Percentiles rank a stretch among this genome's conserved stretches.
phyloP scores from a whole-genome alignment of 306 rosid species.

The Herpetospermum pedunculosum region DNA sequence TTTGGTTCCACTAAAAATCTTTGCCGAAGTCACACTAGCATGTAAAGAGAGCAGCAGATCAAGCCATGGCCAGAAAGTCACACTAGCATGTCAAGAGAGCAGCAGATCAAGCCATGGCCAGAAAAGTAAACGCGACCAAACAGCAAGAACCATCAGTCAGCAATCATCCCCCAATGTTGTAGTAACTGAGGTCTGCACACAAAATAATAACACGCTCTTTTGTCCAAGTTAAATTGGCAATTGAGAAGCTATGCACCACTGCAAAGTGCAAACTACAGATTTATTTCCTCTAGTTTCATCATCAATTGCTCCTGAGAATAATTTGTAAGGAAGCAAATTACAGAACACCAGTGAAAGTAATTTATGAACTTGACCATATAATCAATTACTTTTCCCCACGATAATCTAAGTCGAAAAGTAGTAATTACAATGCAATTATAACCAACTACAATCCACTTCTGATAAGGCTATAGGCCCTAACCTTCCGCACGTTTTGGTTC shows the following conservation, averaged over 20 bases:
- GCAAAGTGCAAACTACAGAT: background rate
- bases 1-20: background rate
- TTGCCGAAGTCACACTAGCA: background rate
- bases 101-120: background rate
- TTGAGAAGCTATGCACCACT: background rate
- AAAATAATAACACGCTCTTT: background rate
- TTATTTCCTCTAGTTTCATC: background rate
- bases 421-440: background rate
- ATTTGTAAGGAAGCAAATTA: background rate
- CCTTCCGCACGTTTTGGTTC: constrained; percentile 27
- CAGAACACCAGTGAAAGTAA: background rate
- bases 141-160: background rate
- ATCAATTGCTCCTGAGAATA: background rate
- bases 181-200: background rate
- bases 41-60: background rate
- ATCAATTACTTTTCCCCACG: background rate
- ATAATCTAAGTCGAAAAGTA: background rate
- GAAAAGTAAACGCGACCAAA: background rate
- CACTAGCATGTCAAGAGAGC: background rate
- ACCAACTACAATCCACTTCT: constrained; percentile 11
- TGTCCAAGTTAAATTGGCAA: background rate
- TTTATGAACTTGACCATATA: background rate
- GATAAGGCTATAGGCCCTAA: constrained; percentile 29
- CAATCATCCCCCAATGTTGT: background rate
- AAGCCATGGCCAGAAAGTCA: background rate